Evolutionary conservation across 352 stramenopile species (phyloP), one percentile per base, ranked within the genome.

Genomic region (Globisporangium camurandrum): DNA sequence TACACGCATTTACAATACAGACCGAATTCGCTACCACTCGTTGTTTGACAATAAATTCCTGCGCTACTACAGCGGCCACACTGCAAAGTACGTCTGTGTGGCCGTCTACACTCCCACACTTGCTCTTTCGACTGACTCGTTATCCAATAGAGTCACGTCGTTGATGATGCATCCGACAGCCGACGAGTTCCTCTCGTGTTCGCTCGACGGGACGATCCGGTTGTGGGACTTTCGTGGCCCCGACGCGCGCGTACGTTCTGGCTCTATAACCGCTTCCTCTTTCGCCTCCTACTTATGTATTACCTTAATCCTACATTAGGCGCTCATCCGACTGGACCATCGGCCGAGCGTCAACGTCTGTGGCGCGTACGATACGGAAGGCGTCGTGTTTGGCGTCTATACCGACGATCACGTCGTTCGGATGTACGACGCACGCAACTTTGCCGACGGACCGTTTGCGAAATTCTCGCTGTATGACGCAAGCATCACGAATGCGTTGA

Each of bases 41-140:
- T 72, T 91, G 50, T 94, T 87, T 31, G 83, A 94, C 69, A 94
- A 94, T 63, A 84, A 89, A 39, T 94, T 92, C 50, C 69, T 94
- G 20, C 80, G 83, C n/a, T 92, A 91, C 57, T 92, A 87, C 64
- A 78, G 69, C 27, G 80, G 83, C 5, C 83, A 94, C 56, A 86
- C 69, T 0, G 70, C 78, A 14, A 83, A 61, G 80, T 89, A 69
- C 16, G 33, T 34, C n/a, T n/a, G 3, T 34, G 1, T 23, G n/a
- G 8, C 19, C 16, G 22, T 41, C 5, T 28, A 7, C 28, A 28
- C 33, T 39, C 6, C 36, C 38, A 14, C 8, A 34, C 30, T 34
- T 34, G 30, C 30, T 39, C 12, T 39, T 20, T 1, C 2, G 16
- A 10, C n/a, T 20, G 0, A 10, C 42, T 24, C 31, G 45, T 14